Evolutionary conservation across 257 asterid species (phyloP).

Genomic region (Forsythia viridissima): DNA sequence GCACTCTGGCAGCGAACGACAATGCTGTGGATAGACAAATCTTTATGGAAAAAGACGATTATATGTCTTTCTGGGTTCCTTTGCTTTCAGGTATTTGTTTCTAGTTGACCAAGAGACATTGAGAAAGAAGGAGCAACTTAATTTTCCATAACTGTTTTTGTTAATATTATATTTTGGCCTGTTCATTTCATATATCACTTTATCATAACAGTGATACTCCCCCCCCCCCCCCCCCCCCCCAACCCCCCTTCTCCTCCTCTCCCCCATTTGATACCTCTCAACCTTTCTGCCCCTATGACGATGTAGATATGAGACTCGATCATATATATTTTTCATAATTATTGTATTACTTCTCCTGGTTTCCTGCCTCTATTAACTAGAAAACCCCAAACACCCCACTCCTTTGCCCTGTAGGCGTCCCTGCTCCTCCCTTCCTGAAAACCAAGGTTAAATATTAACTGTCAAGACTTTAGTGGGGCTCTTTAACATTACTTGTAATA

Average conservation of each 20-base stretch:
- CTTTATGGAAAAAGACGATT: conserved; percentile 62
- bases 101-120: conserved; percentile 25
- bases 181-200: not conserved
- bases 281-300: not conserved
- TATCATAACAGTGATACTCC: not conserved
- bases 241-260: not conserved
- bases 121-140: conserved; percentile 16
- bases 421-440: not conserved
- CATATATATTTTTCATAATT: not conserved
- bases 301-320: not conserved
- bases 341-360: not conserved
- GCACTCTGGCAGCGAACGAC: conserved; percentile 33
- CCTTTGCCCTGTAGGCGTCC: not conserved
- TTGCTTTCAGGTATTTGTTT: conserved; percentile 74
- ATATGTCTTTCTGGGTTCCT: conserved; percentile 79
- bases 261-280: not conserved
- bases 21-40: conserved; percentile 55
- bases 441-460: not conserved
- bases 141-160: not conserved
- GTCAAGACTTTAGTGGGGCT: conserved; percentile 12
- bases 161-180: not conserved
- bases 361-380: not conserved
- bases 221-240: not conserved
- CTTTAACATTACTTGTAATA: conserved; percentile 21
- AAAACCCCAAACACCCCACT: not conserved